A percentile compares a stretch with the other conserved stretches of the same genome.
phyloP scores from a whole-genome alignment of 768 basidiomycete genomes.

The Suillus paluster region DNA sequence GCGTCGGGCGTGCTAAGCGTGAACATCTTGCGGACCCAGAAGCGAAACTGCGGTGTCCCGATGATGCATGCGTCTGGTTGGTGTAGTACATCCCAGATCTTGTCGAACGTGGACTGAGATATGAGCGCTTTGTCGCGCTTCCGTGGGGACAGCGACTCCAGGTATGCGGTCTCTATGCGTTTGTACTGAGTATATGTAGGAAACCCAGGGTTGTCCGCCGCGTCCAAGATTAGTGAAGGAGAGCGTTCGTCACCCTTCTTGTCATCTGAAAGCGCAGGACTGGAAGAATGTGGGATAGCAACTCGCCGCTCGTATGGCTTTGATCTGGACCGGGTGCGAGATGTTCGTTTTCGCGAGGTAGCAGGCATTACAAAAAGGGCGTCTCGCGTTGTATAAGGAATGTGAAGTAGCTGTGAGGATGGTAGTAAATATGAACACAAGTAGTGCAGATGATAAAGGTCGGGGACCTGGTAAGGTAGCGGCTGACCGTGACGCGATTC shows the following conservation, averaged over 20 bases:
- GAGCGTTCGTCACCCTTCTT: not conserved
- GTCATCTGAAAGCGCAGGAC: constrained; percentile 10
- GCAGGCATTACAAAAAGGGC: constrained; percentile 7
- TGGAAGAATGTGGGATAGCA: constrained; percentile 10
- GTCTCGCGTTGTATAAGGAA: not conserved
- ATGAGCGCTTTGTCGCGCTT: constrained; percentile 75
- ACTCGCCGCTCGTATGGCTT: constrained; percentile 28
- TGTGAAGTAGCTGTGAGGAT: constrained; percentile 6
- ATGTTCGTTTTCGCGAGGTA: not conserved
- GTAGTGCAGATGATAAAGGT: not conserved
- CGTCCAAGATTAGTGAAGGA: constrained; percentile 9
- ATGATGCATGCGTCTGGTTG: constrained; percentile 50
- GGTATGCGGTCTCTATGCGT: constrained; percentile 59
- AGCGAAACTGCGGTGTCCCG: constrained; percentile 72
- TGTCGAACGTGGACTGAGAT: constrained; percentile 69
- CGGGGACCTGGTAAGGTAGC: constrained; percentile 4
- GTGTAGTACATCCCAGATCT: constrained; percentile 71
- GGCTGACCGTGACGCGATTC: constrained; percentile 32
- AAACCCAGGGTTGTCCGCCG: constrained; percentile 48
- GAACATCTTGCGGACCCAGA: constrained; percentile 88
- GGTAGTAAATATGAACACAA: constrained; percentile 27
- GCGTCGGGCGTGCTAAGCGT: constrained; percentile 42
- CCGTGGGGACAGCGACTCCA: constrained; percentile 58
- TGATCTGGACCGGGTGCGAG: constrained; percentile 9
- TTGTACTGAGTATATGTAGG: constrained; percentile 67